Percentiles rank a stretch among this genome's conserved stretches.
phyloP scores from a whole-genome alignment of 441 rosid species.

The California macrophylla region DNA sequence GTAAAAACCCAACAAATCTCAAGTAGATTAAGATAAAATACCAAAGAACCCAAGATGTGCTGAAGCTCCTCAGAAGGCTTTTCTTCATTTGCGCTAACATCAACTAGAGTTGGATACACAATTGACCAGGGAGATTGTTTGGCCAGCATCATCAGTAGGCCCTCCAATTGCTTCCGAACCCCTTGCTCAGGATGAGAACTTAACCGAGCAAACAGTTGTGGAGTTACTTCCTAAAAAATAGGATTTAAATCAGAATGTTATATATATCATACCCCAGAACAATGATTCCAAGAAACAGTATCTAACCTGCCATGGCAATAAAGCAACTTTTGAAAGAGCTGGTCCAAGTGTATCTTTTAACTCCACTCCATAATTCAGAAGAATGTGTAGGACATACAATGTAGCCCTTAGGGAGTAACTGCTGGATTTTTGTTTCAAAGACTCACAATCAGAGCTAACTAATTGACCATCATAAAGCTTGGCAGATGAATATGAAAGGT shows the following conservation, averaged over 20 bases:
- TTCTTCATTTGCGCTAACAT: constrained; percentile 65
- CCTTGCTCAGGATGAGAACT: constrained; percentile 90
- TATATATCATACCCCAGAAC: constrained; percentile 11
- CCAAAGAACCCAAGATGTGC: constrained; percentile 76
- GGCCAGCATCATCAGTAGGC: constrained; percentile 76
- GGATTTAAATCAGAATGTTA: constrained; percentile 14
- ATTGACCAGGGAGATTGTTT: constrained; percentile 86
- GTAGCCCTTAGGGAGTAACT: constrained; percentile 75
- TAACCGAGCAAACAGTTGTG: constrained; percentile 89
- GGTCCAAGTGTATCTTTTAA: constrained; percentile 70
- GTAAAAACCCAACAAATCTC: constrained; percentile 13
- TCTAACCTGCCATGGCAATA: constrained; percentile 90
- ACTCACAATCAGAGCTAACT: constrained; percentile 45
- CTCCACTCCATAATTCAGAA: constrained; percentile 84
- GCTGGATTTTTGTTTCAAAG: constrained; percentile 48
- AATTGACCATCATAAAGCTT: constrained; percentile 38
- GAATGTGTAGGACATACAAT: constrained; percentile 68
- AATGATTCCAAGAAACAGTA: constrained; percentile 21
- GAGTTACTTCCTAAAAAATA: constrained; percentile 65
- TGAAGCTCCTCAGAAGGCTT: constrained; percentile 80
- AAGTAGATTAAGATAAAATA: constrained; percentile 28
- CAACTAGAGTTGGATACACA: constrained; percentile 86
- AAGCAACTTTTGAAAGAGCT: constrained; percentile 72
- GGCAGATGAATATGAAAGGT: constrained; percentile 61
- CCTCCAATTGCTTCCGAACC: constrained; percentile 78